phyloP scores from a whole-genome alignment of 176 grass and related monocot genomes.

The Avena atlantica region DNA sequence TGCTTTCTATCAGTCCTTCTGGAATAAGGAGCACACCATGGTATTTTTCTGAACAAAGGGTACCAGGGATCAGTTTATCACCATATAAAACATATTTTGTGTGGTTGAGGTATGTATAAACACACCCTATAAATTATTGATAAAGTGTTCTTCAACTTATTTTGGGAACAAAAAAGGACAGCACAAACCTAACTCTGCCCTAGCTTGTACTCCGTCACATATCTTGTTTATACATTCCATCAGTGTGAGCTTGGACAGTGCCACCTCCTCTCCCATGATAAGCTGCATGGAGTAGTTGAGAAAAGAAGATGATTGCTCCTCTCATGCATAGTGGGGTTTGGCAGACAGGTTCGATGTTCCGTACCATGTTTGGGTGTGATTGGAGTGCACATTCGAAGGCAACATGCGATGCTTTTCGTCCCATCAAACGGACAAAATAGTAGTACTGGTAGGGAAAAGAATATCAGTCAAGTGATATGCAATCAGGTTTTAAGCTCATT shows the following conservation, averaged over 20 bases:
- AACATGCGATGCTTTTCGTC: conserved; percentile 74
- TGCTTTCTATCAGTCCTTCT: conserved; percentile 76
- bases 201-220: conserved; percentile 77
- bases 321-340: not conserved
- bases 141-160: not conserved
- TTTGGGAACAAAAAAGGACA: not conserved
- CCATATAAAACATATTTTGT: not conserved
- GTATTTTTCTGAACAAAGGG: conserved; percentile 61
- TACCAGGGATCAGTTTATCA: not conserved
- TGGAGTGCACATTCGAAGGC: conserved; percentile 80
- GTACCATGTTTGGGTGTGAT: conserved; percentile 85
- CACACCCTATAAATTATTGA: not conserved
- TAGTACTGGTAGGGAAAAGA: conserved; percentile 58
- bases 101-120: not conserved
- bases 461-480: conserved; percentile 18
- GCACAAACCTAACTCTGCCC: conserved; percentile 66
- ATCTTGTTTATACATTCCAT: conserved; percentile 71
- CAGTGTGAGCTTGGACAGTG: conserved; percentile 77
- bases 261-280: conserved; percentile 82
- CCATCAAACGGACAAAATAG: conserved; percentile 83
- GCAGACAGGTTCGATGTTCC: not conserved
- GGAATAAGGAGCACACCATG: conserved; percentile 80
- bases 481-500: not conserved
- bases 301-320: not conserved
- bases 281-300: conserved; percentile 45